Evolutionary conservation across 176 grass and related monocot species (phyloP), one percentile per base, ranked within the genome.

Genomic region (Pontederia paniculata): DNA sequence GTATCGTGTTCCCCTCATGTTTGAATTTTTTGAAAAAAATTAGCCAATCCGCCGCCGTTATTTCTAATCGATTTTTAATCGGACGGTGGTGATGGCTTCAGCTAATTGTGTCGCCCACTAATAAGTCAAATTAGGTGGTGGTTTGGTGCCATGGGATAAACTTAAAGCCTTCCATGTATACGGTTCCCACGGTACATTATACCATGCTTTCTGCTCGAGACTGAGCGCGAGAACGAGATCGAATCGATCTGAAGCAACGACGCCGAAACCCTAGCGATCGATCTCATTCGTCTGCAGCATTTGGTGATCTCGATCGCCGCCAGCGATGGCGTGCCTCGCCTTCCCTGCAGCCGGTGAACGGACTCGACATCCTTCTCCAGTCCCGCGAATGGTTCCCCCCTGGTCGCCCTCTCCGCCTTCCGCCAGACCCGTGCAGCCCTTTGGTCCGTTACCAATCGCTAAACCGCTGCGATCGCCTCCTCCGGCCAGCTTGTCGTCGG

Each of bases 301-400:
- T 37, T 37, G 2, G 48, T 17, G 13, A 16, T 13, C 48, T 50
- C n/a, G 48, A 17, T 43, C 18, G 23, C 9, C 20, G 53, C 28
- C 28, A 6, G 43, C 70, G 44, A 98, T 98, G 86, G 86, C 93
- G 77, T 98, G 93, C 63, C 83, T 98, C 51, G 86, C 93, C 45
- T 82, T 98, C 93, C 54, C 80, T 98, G 6, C 93, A 98, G 77
- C 86, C 93, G 64, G 70, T 73, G 17, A 97, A 97, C 68, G 91
- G 91, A 60, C 80, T 79, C 2, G 91, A 97, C 66, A 84, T 97
- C 73, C 77, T 97, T 45, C 77, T 97, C n/a, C 91, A 97, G 54
- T 81, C 86, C 2, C 91, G 86, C 46, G 84, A 84, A 52, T 97
- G 91, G 91, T 97, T 97, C 80, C 91, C 91, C 9, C 86, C 86